Conservation (phyloP, 2,329 filamentous ascomycete genomes). For the Aureobasidium vineae region DNA sequence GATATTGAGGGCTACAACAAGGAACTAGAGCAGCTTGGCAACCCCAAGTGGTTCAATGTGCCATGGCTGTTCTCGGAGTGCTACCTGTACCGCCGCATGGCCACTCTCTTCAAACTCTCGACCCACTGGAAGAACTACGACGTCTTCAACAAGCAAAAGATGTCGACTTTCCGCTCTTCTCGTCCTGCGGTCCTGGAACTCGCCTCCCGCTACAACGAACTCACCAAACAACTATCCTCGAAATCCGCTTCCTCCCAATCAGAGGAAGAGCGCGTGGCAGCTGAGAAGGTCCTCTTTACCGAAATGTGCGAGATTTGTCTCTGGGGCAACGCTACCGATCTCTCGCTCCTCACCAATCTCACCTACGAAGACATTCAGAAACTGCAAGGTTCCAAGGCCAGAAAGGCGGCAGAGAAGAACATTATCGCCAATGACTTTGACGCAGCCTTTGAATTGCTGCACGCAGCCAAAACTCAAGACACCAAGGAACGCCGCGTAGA, state of each 20-base stretch:
- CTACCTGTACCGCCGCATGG: constrained; percentile 86
- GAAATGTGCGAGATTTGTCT: constrained; percentile 97
- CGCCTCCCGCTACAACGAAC: constrained; percentile 71
- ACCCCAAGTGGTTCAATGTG: constrained; percentile 75
- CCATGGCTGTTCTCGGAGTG: constrained; percentile 93
- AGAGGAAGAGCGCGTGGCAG: constrained; percentile 58
- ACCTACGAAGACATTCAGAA: constrained; percentile 97
- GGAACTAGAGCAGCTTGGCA: constrained; percentile 72
- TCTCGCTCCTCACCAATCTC: constrained; percentile 84
- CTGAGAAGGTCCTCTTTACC: constrained; percentile 74
- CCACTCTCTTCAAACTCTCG: constrained; percentile 72
- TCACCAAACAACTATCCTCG: constrained; percentile 64
- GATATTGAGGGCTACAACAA: constrained; percentile 83
- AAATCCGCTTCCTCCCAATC: constrained; percentile 50
- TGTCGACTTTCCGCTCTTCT: constrained; percentile 87
- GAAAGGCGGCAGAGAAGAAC: constrained; percentile 85
- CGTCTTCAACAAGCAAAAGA: constrained; percentile 85
- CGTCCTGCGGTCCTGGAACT: constrained; percentile 81
- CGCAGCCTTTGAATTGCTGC: constrained; percentile 67
- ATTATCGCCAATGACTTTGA: constrained; percentile 85
- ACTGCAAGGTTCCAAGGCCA: constrained; percentile 81
- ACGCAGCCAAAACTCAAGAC: constrained; percentile 61
- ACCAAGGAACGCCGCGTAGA: constrained; percentile 73
- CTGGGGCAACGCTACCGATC: constrained; percentile 95
- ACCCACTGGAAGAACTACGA: constrained; percentile 88